A percentile compares a stretch with the other conserved stretches of the same genome.
Evolutionary conservation across 2,329 filamentous ascomycete species (phyloP).

Genomic region (Aphanoascus verrucosus): DNA sequence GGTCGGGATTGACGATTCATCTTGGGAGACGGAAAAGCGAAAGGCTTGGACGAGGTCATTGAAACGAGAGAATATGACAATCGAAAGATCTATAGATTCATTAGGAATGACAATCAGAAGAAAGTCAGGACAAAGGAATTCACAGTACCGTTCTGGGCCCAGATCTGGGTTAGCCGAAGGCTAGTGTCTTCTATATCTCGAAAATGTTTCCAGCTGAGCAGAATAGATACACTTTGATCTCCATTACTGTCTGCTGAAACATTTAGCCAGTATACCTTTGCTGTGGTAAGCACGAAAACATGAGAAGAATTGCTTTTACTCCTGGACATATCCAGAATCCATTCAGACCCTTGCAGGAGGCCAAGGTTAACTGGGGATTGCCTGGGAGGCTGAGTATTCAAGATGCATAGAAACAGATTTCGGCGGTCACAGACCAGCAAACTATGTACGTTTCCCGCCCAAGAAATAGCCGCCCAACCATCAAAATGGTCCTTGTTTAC

Average conservation of each 20-base stretch:
- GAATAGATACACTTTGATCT: slow-evolving; percentile 26
- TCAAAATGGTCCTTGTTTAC: slow-evolving; percentile 25
- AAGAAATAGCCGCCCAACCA: slow-evolving; percentile 37
- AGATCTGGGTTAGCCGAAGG: slow-evolving; percentile 32
- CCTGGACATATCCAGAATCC: slow-evolving; percentile 45
- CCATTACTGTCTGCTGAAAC: slow-evolving; percentile 23
- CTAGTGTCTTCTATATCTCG: slow-evolving; percentile 44
- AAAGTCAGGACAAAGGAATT: neutral
- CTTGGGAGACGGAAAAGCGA: slow-evolving; percentile 22
- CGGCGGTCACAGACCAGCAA: slow-evolving; percentile 45
- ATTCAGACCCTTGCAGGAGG: slow-evolving; percentile 33
- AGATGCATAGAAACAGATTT: slow-evolving; percentile 29
- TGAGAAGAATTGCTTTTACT: slow-evolving; percentile 34
- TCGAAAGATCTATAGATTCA: slow-evolving; percentile 25
- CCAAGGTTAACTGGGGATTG: slow-evolving; percentile 29
- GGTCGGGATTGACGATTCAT: slow-evolving; percentile 18
- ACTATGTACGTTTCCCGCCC: slow-evolving; percentile 29
- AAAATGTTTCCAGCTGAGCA: slow-evolving; percentile 45
- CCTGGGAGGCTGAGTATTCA: slow-evolving; percentile 20
- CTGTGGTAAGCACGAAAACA: slow-evolving; percentile 46
- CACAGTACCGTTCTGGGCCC: slow-evolving; percentile 26
- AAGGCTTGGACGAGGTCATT: slow-evolving; percentile 27
- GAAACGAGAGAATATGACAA: slow-evolving; percentile 34
- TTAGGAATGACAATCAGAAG: slow-evolving; percentile 5
- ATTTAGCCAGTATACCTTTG: slow-evolving; percentile 38